A percentile compares a stretch with the other conserved stretches of the same genome.
Conservation (phyloP, 345 rosid species). For the Camelina neglecta region DNA sequence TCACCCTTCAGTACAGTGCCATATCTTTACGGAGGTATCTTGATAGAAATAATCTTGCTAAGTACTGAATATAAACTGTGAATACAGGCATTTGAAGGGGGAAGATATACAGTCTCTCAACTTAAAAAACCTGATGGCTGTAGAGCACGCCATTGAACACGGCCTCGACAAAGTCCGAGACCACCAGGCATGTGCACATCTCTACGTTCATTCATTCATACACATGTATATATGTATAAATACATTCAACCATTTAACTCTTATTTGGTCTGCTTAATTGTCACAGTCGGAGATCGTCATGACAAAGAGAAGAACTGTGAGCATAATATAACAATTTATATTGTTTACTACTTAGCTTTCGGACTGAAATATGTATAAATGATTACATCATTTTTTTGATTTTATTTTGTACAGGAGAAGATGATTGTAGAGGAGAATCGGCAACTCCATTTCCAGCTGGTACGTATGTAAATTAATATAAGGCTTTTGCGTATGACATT, state of each 20-base stretch:
- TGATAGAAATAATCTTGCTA: not conserved
- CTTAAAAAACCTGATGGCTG: conserved; percentile 55
- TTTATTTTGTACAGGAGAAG: conserved; percentile 38
- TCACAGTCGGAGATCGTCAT: conserved; percentile 51
- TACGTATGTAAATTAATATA: conserved; percentile 27
- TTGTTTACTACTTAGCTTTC: conserved; percentile 3
- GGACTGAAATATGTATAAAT: not conserved
- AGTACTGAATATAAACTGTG: not conserved
- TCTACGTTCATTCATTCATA: not conserved
- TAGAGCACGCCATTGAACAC: conserved; percentile 72
- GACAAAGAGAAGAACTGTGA: conserved; percentile 53
- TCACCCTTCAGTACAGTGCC: not conserved
- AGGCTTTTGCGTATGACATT: not conserved
- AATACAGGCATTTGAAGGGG: conserved; percentile 70
- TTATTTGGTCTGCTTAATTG: conserved; percentile 21
- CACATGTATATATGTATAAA: not conserved
- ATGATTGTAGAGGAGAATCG: conserved; percentile 50
- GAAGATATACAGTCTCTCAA: conserved; percentile 70
- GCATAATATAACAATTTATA: conserved; percentile 19
- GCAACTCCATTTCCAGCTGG: conserved; percentile 54
- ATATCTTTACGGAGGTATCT: not conserved
- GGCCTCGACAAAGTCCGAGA: conserved; percentile 64
- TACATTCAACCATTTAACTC: conserved; percentile 9
- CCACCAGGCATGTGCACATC: conserved; percentile 49
- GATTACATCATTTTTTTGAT: not conserved